These are phyloP conservation scores for Echria macrotheca DNA, from an alignment of 495 filamentous ascomycete genomes.

Conservation along the genomic window DNA sequence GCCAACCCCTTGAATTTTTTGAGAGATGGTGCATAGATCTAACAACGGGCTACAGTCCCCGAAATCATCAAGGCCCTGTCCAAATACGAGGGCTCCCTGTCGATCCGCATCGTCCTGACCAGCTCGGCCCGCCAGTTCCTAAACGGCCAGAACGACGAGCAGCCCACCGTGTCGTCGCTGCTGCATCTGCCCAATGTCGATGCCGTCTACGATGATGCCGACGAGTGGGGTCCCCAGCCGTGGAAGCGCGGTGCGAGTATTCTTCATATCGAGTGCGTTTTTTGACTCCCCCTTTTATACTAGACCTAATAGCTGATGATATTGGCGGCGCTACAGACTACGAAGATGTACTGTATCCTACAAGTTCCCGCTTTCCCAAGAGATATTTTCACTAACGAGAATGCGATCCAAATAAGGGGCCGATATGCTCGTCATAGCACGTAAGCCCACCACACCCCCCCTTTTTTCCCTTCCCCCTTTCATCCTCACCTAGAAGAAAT, in stretches of 20 bases:
- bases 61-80: conserved; percentile 59
- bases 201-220: conserved; percentile 66
- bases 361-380: too few species aligned
- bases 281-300: too few species aligned
- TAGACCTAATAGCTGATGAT: too few species aligned
- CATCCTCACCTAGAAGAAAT: too few species aligned
- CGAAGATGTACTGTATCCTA: too few species aligned
- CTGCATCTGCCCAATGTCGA: conserved; percentile 54
- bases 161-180: conserved; percentile 56
- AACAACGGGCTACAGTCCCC: conserved; percentile 46
- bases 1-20: neutral
- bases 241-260: conserved; percentile 66
- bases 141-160: conserved; percentile 58
- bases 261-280: conserved; percentile 71
- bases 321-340: too few species aligned
- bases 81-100: conserved; percentile 49
- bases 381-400: too few species aligned
- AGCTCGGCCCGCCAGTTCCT: conserved; percentile 67
- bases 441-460: conserved; percentile 52
- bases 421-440: conserved; percentile 73
- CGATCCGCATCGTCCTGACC: conserved; percentile 75
- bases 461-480: too few species aligned
- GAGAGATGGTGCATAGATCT: too few species aligned
- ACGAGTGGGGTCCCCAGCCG: conserved; percentile 67
- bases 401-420: conserved; percentile 44